Evolutionary conservation across 345 rosid genomes (phyloP).

Genomic region (Eucalyptus albens): DNA sequence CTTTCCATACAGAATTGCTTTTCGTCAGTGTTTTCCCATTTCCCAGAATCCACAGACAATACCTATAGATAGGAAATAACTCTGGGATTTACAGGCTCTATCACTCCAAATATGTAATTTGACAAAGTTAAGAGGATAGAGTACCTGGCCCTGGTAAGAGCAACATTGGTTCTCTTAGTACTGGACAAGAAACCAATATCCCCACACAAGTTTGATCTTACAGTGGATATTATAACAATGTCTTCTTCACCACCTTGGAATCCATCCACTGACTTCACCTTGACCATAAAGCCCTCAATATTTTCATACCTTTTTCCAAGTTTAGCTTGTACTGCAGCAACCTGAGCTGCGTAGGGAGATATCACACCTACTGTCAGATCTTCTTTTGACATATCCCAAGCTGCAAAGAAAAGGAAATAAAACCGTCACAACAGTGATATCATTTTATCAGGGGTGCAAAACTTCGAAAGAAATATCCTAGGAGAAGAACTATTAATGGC

Average conservation of each 20-base stretch:
- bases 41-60: slow-evolving; percentile 52
- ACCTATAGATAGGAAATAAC: not conserved
- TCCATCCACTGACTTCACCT: slow-evolving; percentile 24
- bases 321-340: slow-evolving; percentile 13
- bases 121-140: not conserved
- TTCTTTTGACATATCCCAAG: slow-evolving; percentile 13
- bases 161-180: slow-evolving; percentile 17
- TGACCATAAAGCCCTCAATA: slow-evolving; percentile 4
- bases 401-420: slow-evolving; percentile 1
- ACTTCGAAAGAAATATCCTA: not conserved
- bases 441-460: not conserved
- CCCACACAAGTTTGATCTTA: slow-evolving; percentile 15
- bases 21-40: slow-evolving; percentile 19
- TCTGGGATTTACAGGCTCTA: not conserved
- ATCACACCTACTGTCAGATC: slow-evolving; percentile 18
- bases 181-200: slow-evolving; percentile 12
- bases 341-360: slow-evolving; percentile 29
- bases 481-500: not conserved
- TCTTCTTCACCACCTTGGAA: slow-evolving; percentile 35
- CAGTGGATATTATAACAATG: slow-evolving; percentile 25
- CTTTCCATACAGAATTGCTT: slow-evolving; percentile 25
- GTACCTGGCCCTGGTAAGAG: slow-evolving; percentile 35
- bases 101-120: not conserved
- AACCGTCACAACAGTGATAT: not conserved
- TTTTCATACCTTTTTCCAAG: slow-evolving; percentile 1